Base-by-base conservation (phyloP, 495 filamentous ascomycete species). In the Neurospora sp. region DNA sequence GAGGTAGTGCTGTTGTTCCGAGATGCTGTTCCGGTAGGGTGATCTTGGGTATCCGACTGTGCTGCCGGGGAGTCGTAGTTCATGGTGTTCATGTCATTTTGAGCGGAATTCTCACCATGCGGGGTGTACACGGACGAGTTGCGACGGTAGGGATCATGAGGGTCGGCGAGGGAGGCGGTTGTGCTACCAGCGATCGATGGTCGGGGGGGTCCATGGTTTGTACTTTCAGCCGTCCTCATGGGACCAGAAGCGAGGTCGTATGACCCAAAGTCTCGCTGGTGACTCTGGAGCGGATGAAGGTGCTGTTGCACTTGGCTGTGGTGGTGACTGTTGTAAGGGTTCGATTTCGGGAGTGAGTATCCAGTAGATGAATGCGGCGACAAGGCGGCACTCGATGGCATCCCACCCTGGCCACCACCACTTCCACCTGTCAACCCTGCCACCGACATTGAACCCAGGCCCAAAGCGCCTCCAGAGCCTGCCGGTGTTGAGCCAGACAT, bases 61-160 rank as follows among this genome's bases (percentile, higher is more conserved):
- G 72, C 17, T 74, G 72, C 45, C 28, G 54, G 72, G n/a, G 42
- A 38, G n/a, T 71, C 42, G 5, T 39, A 48, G 28, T 66, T 24
- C 36, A 69, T 42, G 24, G 39, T 31, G 10, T 72, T 48, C n/a
- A 62, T 62, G 24, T 62, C 54, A 62, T 28, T 59, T 59, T 37
- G 78, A 71, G 81, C 79, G 81, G 81, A 82, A 81, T 81, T 80
- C 75, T 79, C 79, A 78, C 81, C 81, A 80, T 28, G 28, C 54
- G 73, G 76, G 48, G 79, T 76, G 81, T 79, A 81, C 80, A 75
- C 69, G 28, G 77, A 74, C 39, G 79, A 77, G 38, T 71, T 72
- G 71, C 74, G 71, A 73, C 72, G 69, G 71, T 39, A 54, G 42
- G 28, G 39, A 31, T 54, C 36, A 62, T 62, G 54, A 31, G 24